Conservation (phyloP, 352 stramenopile genomes). For the Globisporangium sylvaticum region DNA sequence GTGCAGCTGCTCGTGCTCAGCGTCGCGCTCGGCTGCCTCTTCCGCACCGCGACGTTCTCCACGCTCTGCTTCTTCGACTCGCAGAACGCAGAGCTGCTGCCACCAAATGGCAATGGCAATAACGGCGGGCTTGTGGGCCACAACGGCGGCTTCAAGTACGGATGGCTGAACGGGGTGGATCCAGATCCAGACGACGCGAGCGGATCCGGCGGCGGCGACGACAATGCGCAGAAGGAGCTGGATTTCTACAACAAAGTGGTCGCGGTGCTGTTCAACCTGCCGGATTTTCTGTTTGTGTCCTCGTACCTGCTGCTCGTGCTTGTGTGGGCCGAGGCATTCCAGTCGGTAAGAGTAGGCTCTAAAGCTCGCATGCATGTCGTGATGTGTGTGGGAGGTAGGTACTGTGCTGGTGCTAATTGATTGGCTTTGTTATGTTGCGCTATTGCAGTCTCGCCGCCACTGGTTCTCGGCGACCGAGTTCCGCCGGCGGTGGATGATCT, state of each 20-base stretch:
- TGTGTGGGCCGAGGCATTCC: constrained; percentile 88
- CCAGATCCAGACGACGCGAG: background rate
- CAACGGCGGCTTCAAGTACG: constrained; percentile 16
- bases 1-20: constrained; percentile 82
- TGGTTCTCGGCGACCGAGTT: constrained; percentile 88
- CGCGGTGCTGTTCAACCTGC: constrained; percentile 89
- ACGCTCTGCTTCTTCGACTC: constrained; percentile 87
- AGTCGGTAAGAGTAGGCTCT: constrained; percentile 48
- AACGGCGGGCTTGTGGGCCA: constrained; percentile 14
- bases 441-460: constrained; percentile 71
- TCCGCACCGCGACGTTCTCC: constrained; percentile 82
- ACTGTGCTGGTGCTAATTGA: background rate
- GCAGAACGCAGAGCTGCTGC: constrained; percentile 47
- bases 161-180: constrained; percentile 8
- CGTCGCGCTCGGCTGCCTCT: constrained; percentile 80
- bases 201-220: constrained; percentile 6
- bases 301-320: constrained; percentile 89
- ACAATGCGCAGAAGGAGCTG: constrained; percentile 52
- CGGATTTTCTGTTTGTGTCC: constrained; percentile 90
- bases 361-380: background rate
- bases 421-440: constrained; percentile 1
- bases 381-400: background rate
- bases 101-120: constrained; percentile 11
- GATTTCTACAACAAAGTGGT: constrained; percentile 91
- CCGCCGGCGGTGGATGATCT: constrained; percentile 87